These are phyloP conservation scores for Akanthomyces dipterigenus DNA, from an alignment of 2,329 filamentous ascomycete species.

Conservation along the genomic window DNA sequence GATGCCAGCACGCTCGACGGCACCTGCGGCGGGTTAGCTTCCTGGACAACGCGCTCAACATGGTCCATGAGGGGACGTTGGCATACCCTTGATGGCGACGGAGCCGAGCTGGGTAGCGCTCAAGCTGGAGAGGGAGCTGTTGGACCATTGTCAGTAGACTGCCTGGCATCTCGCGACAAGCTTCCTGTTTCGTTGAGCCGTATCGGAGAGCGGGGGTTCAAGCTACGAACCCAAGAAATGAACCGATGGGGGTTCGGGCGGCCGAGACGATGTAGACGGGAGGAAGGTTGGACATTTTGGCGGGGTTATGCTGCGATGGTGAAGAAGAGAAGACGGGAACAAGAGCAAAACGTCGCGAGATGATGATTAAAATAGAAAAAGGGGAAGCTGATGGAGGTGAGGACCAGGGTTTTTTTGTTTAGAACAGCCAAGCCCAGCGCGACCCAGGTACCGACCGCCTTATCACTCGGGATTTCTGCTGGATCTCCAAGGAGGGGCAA, in stretches of 20 bases:
- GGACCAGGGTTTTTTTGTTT: background rate
- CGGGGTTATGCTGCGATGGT: conserved; percentile 3
- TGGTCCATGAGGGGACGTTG: background rate
- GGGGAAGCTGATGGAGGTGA: background rate
- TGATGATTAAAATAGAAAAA: conserved; percentile 7
- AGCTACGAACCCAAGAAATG: conserved; percentile 73
- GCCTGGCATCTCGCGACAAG: background rate
- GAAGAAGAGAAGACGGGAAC: conserved; percentile 10
- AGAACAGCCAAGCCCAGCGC: background rate
- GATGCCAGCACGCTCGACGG: conserved; percentile 80
- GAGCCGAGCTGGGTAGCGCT: conserved; percentile 82
- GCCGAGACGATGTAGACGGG: conserved; percentile 94
- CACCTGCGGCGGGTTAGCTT: conserved; percentile 40
- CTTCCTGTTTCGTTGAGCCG: background rate
- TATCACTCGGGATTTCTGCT: conserved; percentile 1
- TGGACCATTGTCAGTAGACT: background rate
- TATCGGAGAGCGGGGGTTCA: conserved; percentile 5
- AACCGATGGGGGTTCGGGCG: conserved; percentile 84
- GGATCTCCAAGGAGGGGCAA: conserved; percentile 6
- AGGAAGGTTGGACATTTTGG: conserved; percentile 69
- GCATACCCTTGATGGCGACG: conserved; percentile 82
- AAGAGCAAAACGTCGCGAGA: background rate
- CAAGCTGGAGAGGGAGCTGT: conserved; percentile 79
- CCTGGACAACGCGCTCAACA: background rate
- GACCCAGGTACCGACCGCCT: conserved; percentile 8